Base-by-base conservation (phyloP, 1,139 yeast species). In the Pichia terricola region DNA sequence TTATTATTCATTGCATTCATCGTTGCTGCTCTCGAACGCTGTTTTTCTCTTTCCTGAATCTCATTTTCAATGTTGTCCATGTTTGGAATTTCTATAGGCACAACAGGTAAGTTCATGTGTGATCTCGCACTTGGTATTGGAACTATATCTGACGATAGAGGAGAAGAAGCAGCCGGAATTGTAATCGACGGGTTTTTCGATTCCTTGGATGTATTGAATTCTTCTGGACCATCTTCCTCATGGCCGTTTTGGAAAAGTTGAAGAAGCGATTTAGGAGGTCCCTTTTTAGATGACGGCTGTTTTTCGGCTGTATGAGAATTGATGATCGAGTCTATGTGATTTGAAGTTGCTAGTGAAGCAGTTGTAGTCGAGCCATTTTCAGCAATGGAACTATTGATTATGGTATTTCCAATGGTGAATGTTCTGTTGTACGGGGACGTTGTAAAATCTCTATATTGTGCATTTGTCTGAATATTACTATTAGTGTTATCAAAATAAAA, bases 241-340 rank as follows among this genome's bases (percentile, higher is more conserved):
- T 82, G 88, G 22, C 22, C 22, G 22, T 16, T 16, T 16, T 16
- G 22, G 59, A 87, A 87, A 34, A 87, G 65, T 60, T 80, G 79
- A 46, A 81, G 66, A 37, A 87, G 65, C 3, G 94, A 82, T 57
- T 77, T 79, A 0, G 95, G 95, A 0, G 85, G 81, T 43, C 71
- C 80, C 41, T 67, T 63, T 49, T 65, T n/a, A 55, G 16, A 41
- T 37, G 39, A 47, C 8, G 37, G 39, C 22, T 40, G 32, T 30
- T 7, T 10, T 10, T 8, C 10, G 11, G n/a, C 27, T 22, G 4
- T 48, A 28, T 37, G 50, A 22, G 50, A 43, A 35, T 43, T 47
- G 3, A 47, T 40, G 7, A 45, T 43, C 3, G 50, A 43, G 34
- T 43, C 50, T 8, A 44, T 37, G 26, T 47, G 50, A 38, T 39